Conservation (phyloP, 2,329 filamentous ascomycete genomes). For the Arachnopeziza araneosa region DNA sequence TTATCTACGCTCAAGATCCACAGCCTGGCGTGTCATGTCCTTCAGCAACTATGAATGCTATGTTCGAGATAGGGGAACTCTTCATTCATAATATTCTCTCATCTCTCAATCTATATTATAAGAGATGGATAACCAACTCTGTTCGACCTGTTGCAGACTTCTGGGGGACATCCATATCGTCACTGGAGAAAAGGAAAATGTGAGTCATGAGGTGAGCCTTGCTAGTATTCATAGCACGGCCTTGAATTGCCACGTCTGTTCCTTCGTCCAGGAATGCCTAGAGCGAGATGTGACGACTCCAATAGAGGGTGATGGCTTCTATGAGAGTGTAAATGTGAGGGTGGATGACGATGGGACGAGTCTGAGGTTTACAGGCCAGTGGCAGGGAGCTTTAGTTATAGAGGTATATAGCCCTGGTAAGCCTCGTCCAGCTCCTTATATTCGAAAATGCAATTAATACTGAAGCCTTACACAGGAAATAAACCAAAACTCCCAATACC, state of each 20-base stretch:
- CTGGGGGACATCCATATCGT: too few species aligned
- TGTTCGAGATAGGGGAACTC: too few species aligned
- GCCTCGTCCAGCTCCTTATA: not conserved
- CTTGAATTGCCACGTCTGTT: slow-evolving; percentile 1
- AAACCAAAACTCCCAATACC: slow-evolving; percentile 5
- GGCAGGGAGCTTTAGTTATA: slow-evolving; percentile 4
- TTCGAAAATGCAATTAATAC: too few species aligned
- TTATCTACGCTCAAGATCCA: too few species aligned
- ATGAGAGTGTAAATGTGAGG: slow-evolving; percentile 1
- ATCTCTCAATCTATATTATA: too few species aligned
- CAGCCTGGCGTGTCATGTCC: too few species aligned
- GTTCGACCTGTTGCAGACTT: too few species aligned
- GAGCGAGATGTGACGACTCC: slow-evolving; percentile 2
- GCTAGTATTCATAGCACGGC: slow-evolving; percentile 1
- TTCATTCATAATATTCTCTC: too few species aligned
- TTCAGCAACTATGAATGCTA: too few species aligned
- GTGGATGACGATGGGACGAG: slow-evolving; percentile 4
- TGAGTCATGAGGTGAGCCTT: slow-evolving; percentile 4
- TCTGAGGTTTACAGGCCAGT: slow-evolving; percentile 7
- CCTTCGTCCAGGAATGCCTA: not conserved
- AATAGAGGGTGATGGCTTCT: not conserved
- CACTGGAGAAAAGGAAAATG: too few species aligned
- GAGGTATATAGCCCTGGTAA: slow-evolving; percentile 1
- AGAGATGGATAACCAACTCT: too few species aligned
- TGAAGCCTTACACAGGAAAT: too few species aligned